Conservation (phyloP, 2,329 filamentous ascomycete genomes). For the Cryphonectria japonica region DNA sequence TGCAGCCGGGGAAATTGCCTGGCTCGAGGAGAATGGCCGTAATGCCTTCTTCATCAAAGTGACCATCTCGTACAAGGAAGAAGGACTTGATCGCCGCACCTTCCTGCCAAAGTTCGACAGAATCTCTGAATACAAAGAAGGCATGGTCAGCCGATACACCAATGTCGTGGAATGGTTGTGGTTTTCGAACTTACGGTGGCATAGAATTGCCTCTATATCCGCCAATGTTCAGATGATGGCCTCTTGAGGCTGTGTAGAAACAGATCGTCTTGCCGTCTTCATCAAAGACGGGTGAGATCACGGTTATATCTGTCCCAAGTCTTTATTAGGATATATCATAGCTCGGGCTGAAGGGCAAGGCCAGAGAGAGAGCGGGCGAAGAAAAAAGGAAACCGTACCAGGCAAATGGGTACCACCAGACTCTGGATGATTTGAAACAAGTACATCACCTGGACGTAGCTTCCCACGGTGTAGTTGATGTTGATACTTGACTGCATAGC, state of each 20-base stretch:
- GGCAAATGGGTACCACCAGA: constrained; percentile 47
- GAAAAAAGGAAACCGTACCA: neutral
- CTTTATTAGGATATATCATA: neutral
- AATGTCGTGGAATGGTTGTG: neutral
- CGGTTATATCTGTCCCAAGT: constrained; percentile 40
- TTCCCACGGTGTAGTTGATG: constrained; percentile 68
- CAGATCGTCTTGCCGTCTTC: constrained; percentile 51
- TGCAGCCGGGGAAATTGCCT: constrained; percentile 71
- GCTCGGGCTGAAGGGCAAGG: no score
- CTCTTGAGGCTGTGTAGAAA: constrained; percentile 45
- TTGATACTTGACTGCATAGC: constrained; percentile 24
- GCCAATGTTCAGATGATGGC: constrained; percentile 46
- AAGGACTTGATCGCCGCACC: constrained; percentile 28
- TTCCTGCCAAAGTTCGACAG: constrained; percentile 28
- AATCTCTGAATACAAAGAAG: constrained; percentile 31
- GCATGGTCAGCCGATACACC: neutral
- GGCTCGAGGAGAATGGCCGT: constrained; percentile 71
- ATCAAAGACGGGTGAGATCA: constrained; percentile 46
- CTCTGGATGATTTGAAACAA: constrained; percentile 59
- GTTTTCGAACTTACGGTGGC: constrained; percentile 38
- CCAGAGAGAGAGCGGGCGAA: no score
- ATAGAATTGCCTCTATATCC: constrained; percentile 37
- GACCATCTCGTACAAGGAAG: constrained; percentile 24
- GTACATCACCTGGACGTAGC: constrained; percentile 71
- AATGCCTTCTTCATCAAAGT: constrained; percentile 67